Evolutionary conservation across 768 basidiomycete species (phyloP).

Genomic region (Termitomyces sp.): DNA sequence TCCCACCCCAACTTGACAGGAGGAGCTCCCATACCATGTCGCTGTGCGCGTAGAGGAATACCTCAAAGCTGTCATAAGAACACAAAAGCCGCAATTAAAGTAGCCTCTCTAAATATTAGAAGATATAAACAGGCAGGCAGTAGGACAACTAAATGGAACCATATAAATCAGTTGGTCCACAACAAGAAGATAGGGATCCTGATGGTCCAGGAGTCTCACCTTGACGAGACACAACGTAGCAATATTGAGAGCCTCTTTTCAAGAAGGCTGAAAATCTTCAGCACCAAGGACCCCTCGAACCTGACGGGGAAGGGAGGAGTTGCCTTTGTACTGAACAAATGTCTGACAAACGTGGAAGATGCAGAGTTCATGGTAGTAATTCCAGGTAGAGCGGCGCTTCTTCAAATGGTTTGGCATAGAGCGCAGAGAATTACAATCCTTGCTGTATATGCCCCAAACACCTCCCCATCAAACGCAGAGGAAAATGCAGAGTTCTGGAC

Average conservation of each 20-base stretch:
- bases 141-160: background rate
- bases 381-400: background rate
- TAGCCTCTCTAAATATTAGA: constrained; percentile 2
- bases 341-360: background rate
- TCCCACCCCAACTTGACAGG: no score
- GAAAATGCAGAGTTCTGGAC: constrained; percentile 1
- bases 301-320: background rate
- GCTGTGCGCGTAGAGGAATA: no score
- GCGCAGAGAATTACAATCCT: background rate
- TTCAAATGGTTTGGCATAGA: constrained; percentile 1
- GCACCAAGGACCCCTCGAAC: background rate
- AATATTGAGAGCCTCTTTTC: background rate
- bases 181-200: background rate
- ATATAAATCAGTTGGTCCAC: constrained; percentile 1
- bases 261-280: background rate
- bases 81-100: constrained; percentile 1
- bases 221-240: background rate
- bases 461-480: background rate
- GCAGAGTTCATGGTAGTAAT: background rate
- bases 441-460: background rate
- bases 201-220: background rate
- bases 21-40: no score
- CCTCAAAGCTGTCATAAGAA: no score
- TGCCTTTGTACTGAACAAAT: background rate
- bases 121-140: background rate